phyloP scores from a whole-genome alignment of 257 asterid species.

The Cruciata laevipes region DNA sequence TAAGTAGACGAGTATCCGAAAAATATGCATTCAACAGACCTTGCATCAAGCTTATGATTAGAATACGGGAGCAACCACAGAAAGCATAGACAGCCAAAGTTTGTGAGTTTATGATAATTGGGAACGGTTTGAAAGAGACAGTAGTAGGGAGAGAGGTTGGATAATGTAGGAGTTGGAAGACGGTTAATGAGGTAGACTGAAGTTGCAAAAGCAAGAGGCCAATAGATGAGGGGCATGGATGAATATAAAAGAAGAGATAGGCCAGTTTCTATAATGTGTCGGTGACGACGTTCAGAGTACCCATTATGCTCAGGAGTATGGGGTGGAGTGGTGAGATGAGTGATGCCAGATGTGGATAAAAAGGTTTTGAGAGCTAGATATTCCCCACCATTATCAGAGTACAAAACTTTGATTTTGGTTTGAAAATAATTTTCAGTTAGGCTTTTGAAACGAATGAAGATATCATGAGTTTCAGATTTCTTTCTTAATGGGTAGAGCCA shows the following conservation, averaged over 20 bases:
- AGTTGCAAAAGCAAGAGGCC: not conserved
- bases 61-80: not conserved
- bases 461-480: not conserved
- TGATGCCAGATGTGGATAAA: not conserved
- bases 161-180: not conserved
- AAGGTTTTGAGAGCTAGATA: not conserved
- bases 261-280: not conserved
- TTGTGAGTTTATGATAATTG: not conserved
- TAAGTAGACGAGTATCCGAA: not conserved
- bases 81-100: not conserved
- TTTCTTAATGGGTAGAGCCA: not conserved
- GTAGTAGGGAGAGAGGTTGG: not conserved
- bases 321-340: not conserved
- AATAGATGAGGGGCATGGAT: not conserved
- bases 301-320: slow-evolving; percentile 6
- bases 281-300: not conserved
- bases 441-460: not conserved
- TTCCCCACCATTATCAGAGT: slow-evolving; percentile 3
- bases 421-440: not conserved
- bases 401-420: not conserved
- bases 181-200: not conserved
- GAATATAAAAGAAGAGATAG: not conserved
- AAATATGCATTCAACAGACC: not conserved
- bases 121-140: not conserved
- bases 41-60: not conserved